phyloP scores from a whole-genome alignment of 2,329 filamentous ascomycete genomes.

The Paecilomyces dactylethromorphus region DNA sequence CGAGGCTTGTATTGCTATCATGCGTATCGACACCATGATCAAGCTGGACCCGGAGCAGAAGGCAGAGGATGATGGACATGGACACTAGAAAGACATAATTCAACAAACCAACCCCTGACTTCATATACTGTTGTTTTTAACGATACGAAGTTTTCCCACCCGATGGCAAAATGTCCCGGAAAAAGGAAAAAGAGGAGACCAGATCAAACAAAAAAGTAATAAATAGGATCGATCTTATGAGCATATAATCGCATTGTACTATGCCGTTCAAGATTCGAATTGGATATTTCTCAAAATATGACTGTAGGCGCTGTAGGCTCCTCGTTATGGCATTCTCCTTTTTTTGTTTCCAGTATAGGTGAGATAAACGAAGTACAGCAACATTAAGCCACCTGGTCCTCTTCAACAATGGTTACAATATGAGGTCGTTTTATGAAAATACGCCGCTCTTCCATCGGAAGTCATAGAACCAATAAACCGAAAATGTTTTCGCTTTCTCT shows the following conservation, averaged over 20 bases:
- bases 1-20: conserved; percentile 96
- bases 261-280: background rate
- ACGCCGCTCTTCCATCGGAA: background rate
- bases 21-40: conserved; percentile 98
- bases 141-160: background rate
- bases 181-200: background rate
- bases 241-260: background rate
- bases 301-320: background rate
- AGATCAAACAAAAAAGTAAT: background rate
- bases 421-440: background rate
- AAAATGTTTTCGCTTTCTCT: background rate
- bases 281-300: background rate
- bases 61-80: conserved; percentile 73
- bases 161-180: background rate
- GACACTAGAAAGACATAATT: conserved; percentile 51
- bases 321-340: no score
- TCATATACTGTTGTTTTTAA: conserved; percentile 3
- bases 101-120: background rate
- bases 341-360: no score
- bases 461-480: background rate
- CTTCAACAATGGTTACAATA: no score
- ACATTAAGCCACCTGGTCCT: no score
- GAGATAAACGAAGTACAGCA: no score
- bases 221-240: background rate
- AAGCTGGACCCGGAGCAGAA: conserved; percentile 89